Evolutionary conservation across 1,284 basidiomycete species (phyloP), one percentile per base, ranked within the genome.

Genomic region (Ceratobasidium sp.): DNA sequence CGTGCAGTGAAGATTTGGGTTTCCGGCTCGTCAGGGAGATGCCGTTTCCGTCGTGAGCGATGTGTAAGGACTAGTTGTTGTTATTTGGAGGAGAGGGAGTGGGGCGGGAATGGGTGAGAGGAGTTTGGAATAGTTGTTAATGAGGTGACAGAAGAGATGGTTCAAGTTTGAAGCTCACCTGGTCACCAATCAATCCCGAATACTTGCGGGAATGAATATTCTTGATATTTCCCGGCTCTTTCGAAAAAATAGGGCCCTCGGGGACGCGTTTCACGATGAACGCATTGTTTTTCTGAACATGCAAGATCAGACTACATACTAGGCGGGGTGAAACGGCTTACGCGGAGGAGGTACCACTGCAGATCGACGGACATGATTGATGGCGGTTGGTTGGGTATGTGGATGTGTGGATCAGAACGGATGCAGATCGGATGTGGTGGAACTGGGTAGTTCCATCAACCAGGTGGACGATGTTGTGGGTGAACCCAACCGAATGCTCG

Each of bases 161-260:
- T n/a, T n/a, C 20, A 4, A 6, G 46, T 60, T 42, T 33, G n/a
- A 10, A 26, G 49, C 53, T 33, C 79, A 93, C 94, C 92, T 95
- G 96, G 82, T 87, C 81, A 89, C 97, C 96, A 83, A 92, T 91
- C 81, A 97, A 88, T 81, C 95, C 95, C 80, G 95, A 97, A 89
- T 91, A 96, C 86, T 96, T 97, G 89, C 90, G 89, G 40, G 95
- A 96, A 89, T 96, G 94, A 82, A 95, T 83, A 88, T 95, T 96
- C 79, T 89, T 87, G 85, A 96, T 90, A 89, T 97, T 97, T 82
- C 93, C 95, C 94, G 92, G 90, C 89, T 96, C 95, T 86, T 88
- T 92, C 83, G 94, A 95, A 88, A 96, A 95, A 84, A 92, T 85
- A 70, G 92, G 91, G 69, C 93, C 94, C 84, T 93, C 92, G 66